Evolutionary conservation across 176 grass and related monocot genomes (phyloP).

Genomic region (Oryza meyeriana): DNA sequence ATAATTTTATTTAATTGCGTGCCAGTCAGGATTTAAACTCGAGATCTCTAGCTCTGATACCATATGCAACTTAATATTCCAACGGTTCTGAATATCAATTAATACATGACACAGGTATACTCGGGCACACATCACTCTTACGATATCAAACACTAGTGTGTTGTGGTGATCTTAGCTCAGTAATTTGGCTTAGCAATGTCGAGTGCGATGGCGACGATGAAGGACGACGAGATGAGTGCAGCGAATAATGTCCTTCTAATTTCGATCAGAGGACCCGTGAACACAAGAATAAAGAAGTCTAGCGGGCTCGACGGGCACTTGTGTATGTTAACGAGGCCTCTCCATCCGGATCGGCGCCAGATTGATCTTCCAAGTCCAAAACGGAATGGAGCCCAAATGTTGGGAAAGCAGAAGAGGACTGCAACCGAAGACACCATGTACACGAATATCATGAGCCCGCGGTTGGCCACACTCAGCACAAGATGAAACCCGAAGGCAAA

Average conservation of each 20-base stretch:
- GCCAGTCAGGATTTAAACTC: too few relatives aligned
- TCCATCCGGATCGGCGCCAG: slow-evolving; percentile 9
- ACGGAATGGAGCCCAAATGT: slow-evolving; percentile 5
- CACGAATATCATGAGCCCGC: background rate
- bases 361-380: background rate
- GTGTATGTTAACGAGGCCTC: background rate
- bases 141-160: too few relatives aligned
- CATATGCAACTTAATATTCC: too few relatives aligned
- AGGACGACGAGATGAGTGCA: background rate
- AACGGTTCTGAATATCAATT: too few relatives aligned
- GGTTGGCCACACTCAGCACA: background rate
- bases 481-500: slow-evolving; percentile 15
- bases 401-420: slow-evolving; percentile 5
- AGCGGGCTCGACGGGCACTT: background rate
- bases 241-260: background rate
- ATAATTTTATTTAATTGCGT: too few relatives aligned
- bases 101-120: too few relatives aligned
- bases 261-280: background rate
- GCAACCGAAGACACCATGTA: background rate
- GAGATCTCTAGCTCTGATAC: too few relatives aligned
- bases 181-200: slow-evolving; percentile 1
- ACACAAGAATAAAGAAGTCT: rapidly evolving
- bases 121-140: too few relatives aligned
- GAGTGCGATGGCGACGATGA: background rate
- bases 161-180: background rate